Conservation (phyloP, 2,329 filamentous ascomycete genomes). For the Cordyceps cicadae region DNA sequence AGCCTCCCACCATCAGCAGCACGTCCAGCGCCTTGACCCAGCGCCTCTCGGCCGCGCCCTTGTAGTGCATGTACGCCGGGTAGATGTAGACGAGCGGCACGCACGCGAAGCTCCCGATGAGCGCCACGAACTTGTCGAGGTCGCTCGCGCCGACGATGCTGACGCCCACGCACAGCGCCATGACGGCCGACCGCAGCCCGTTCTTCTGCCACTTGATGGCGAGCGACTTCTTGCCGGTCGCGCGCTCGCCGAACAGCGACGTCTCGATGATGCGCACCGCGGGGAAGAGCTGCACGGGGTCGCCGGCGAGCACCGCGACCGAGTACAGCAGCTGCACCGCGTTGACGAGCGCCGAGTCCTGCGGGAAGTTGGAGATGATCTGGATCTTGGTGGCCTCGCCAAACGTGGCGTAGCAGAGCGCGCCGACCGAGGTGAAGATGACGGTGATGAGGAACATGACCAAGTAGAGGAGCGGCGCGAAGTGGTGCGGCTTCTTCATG, state of each 20-base stretch:
- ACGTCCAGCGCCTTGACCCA: conserved; percentile 52
- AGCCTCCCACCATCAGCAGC: conserved; percentile 53
- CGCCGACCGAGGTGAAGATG: conserved; percentile 64
- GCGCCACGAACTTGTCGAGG: conserved; percentile 64
- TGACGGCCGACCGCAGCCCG: conserved; percentile 48
- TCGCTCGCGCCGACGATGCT: conserved; percentile 58
- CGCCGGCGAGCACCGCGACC: conserved; percentile 63
- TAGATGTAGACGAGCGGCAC: conserved; percentile 73
- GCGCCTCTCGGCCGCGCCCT: conserved; percentile 51
- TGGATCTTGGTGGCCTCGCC: conserved; percentile 61
- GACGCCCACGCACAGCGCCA: conserved; percentile 51
- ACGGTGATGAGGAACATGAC: conserved; percentile 68
- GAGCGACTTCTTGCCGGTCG: conserved; percentile 53
- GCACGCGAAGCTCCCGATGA: conserved; percentile 67
- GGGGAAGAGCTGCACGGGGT: conserved; percentile 68
- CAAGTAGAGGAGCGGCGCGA: conserved; percentile 54
- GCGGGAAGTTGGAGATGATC: conserved; percentile 69
- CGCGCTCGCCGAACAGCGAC: conserved; percentile 56
- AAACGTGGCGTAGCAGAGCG: conserved; percentile 67
- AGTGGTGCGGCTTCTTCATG: conserved; percentile 63
- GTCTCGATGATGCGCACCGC: conserved; percentile 64
- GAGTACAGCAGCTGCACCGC: conserved; percentile 68
- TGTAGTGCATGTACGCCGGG: conserved; percentile 62
- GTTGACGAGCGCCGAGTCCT: conserved; percentile 63
- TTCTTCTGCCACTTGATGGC: conserved; percentile 74